Base-by-base conservation (phyloP, 306 rosid species). In the Sesbania bispinosa region DNA sequence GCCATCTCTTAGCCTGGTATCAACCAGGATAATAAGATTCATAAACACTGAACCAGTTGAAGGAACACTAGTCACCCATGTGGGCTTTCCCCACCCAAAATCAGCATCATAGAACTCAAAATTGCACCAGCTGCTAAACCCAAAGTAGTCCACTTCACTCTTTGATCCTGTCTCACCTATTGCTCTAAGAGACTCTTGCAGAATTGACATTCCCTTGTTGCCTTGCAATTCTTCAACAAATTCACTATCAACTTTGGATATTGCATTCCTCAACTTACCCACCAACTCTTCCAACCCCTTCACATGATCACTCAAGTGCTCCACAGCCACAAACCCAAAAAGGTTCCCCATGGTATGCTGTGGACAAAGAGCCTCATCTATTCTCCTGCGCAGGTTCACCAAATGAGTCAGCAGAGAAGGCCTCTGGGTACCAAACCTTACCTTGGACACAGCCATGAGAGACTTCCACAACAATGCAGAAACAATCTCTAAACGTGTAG, bases 391-490 rank as follows among this genome's bases (percentile, higher is more conserved):
- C 15, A 77, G 16, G 58, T 87, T 83, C 61, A 83, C 78, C 4
- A 46, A 21, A 14, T 79, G 90, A 16, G 69, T 62, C 52, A 76
- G 36, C 47, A 77, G 29, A 3, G 86, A 81, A 24, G 69, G 62
- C 13, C 61, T 59, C 15, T 18, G n/a, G 1, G n/a, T n/a, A n/a
- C n/a, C n/a, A n/a, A n/a, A n/a, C n/a, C n/a, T n/a, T n/a, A n/a
- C n/a, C n/a, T n/a, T n/a, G n/a, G n/a, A n/a, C n/a, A n/a, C n/a
- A n/a, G 11, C 67, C 66, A 77, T 74, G 1, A 80, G 69, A 16
- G 73, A 83, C 73, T 81, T 83, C 92, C 90, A 89, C 11, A 89
- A 27, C 20, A 89, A 48, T 0, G 73, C 80, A 0, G 86, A 68
- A 30, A 85, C 78, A 3, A 72, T 82, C 72, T 83, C 87, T 9